Percentiles rank a stretch among this genome's conserved stretches.
These are phyloP conservation scores for Coprinopsis cinerea DNA, from an alignment of 768 basidiomycete species.

Conservation along the genomic window DNA sequence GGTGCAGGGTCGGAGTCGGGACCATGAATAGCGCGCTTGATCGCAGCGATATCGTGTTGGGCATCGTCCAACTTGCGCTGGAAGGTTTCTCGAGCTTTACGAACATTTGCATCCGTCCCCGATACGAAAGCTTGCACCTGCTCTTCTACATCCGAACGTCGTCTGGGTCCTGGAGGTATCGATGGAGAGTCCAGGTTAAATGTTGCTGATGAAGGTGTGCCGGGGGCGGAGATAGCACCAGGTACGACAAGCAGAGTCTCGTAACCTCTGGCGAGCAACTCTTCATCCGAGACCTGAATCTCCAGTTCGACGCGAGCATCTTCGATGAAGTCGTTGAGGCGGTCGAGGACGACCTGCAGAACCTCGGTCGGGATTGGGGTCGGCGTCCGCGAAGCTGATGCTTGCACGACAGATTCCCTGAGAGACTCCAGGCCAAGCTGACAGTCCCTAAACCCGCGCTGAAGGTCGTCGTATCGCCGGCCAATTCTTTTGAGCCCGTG, in stretches of 20 bases:
- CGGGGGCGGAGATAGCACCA: slow-evolving; percentile 30
- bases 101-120: slow-evolving; percentile 43
- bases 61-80: slow-evolving; percentile 62
- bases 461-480: slow-evolving; percentile 55
- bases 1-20: slow-evolving; percentile 20
- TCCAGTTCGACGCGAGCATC: slow-evolving; percentile 81
- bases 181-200: not conserved
- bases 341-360: slow-evolving; percentile 47
- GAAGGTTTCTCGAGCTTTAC: slow-evolving; percentile 44
- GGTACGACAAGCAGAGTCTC: slow-evolving; percentile 60
- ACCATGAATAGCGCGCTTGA: slow-evolving; percentile 58
- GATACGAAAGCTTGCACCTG: slow-evolving; percentile 54
- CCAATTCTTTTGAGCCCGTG: slow-evolving; percentile 36
- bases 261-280: slow-evolving; percentile 57
- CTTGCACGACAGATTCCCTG: slow-evolving; percentile 26
- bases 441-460: slow-evolving; percentile 63
- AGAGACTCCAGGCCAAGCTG: slow-evolving; percentile 60
- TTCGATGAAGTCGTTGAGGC: slow-evolving; percentile 70
- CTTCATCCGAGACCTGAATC: slow-evolving; percentile 70
- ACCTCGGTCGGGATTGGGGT: slow-evolving; percentile 25
- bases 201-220: not conserved
- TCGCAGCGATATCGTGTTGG: slow-evolving; percentile 66
- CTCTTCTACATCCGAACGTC: slow-evolving; percentile 24
- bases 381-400: slow-evolving; percentile 11
- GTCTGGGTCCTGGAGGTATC: not conserved